Percentiles rank a stretch among this genome's conserved stretches.
These are phyloP conservation scores for Metroxylon sagu DNA, from an alignment of 176 grass and related monocot genomes.

Conservation along the genomic window DNA sequence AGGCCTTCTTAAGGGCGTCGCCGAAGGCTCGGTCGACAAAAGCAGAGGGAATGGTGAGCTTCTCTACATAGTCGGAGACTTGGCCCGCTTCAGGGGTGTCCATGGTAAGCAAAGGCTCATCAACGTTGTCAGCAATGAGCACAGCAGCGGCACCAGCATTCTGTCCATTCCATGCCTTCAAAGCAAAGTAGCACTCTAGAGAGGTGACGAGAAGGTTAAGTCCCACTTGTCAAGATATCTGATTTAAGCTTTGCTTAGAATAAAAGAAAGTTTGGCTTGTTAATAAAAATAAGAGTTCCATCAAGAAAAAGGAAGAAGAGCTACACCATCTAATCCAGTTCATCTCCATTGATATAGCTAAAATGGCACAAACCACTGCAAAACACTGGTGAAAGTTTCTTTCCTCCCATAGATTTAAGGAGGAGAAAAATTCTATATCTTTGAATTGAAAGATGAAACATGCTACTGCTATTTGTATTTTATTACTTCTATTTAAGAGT, in stretches of 20 bases:
- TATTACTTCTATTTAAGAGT: no score
- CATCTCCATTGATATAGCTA: no score
- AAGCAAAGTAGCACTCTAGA: constrained; percentile 84
- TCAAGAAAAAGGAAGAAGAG: no score
- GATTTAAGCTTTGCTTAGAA: neutral
- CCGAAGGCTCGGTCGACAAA: constrained; percentile 40
- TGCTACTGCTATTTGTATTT: no score
- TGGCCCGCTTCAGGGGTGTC: constrained; percentile 46
- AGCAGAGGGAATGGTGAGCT: constrained; percentile 74
- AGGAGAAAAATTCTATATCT: no score
- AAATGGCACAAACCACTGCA: no score
- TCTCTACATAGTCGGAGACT: constrained; percentile 47
- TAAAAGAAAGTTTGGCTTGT: no score
- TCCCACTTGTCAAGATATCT: neutral
- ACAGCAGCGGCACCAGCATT: constrained; percentile 70
- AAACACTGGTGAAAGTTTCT: no score
- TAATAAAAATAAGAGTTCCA: no score
- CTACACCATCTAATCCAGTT: no score
- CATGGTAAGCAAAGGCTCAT: constrained; percentile 88
- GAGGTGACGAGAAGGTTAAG: neutral
- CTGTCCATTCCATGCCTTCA: constrained; percentile 94
- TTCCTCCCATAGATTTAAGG: no score
- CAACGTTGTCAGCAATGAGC: constrained; percentile 52
- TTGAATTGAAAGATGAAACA: no score
- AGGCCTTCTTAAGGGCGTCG: constrained; percentile 21